phyloP scores from a whole-genome alignment of 495 filamentous ascomycete genomes.

The Penicillium canescens region DNA sequence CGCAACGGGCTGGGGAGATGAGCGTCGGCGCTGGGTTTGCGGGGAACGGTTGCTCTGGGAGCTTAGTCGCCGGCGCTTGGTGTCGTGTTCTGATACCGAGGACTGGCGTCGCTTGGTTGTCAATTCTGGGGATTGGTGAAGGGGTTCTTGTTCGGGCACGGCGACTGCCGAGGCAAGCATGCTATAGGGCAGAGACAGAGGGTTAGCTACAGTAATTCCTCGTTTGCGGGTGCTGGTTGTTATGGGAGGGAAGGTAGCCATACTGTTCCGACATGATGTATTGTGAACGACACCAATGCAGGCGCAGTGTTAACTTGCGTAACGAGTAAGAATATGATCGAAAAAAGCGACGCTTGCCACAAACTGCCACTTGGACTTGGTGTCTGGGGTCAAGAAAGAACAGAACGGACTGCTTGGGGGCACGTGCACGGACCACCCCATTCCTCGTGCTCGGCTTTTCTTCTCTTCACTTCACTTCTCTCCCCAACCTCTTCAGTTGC shows the following conservation, averaged over 20 bases:
- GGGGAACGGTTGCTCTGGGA: constrained; percentile 27
- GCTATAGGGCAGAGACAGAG: constrained; percentile 8
- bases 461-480: constrained; percentile 3
- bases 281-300: not conserved
- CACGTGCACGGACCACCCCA: constrained; percentile 22
- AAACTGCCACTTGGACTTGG: too few relatives aligned
- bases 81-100: constrained; percentile 50
- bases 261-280: constrained; percentile 36
- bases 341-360: too few relatives aligned
- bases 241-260: not conserved
- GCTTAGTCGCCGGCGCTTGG: constrained; percentile 58
- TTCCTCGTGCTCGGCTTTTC: constrained; percentile 19
- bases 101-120: constrained; percentile 59
- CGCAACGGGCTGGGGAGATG: constrained; percentile 8
- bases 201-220: not conserved
- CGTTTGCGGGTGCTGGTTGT: not conserved
- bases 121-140: constrained; percentile 28
- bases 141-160: constrained; percentile 51
- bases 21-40: constrained; percentile 11
- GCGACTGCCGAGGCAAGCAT: constrained; percentile 67
- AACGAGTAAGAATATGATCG: too few relatives aligned
- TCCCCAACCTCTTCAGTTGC: constrained; percentile 5
- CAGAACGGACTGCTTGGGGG: constrained; percentile 2
- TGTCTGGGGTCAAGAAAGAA: not conserved
- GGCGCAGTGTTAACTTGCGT: too few relatives aligned